Evolutionary conservation across 345 rosid genomes (phyloP).

Genomic region (Lumnitzera littorea): DNA sequence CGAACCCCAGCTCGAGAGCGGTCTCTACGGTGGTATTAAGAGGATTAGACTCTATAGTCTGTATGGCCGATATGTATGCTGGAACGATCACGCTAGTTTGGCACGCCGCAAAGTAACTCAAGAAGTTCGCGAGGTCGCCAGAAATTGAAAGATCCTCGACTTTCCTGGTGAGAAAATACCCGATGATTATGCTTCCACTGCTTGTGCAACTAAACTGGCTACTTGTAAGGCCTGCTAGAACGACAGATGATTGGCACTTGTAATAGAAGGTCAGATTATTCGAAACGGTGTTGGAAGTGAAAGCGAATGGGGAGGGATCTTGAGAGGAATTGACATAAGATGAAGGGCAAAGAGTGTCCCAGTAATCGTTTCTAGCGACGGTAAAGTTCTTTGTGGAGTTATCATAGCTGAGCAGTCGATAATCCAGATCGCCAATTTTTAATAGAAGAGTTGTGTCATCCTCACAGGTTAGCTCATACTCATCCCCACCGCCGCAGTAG

Average conservation of each 20-base stretch:
- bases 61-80: background rate
- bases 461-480: conserved; percentile 3
- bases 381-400: background rate
- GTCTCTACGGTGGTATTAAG: background rate
- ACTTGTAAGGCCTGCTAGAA: fast-evolving
- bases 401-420: background rate
- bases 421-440: too few relatives aligned
- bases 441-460: conserved; percentile 1
- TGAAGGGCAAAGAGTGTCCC: conserved; percentile 4
- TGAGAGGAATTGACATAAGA: background rate
- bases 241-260: fast-evolving
- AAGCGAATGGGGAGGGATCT: background rate
- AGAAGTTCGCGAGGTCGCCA: conserved; percentile 9
- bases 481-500: background rate
- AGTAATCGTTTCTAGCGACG: conserved; percentile 5
- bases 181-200: too few relatives aligned
- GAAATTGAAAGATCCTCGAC: background rate
- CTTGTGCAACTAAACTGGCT: background rate
- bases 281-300: background rate
- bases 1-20: too few relatives aligned
- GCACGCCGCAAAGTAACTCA: conserved; percentile 14
- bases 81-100: conserved; percentile 4
- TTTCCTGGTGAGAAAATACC: background rate
- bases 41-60: background rate
- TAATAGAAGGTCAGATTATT: background rate